phyloP scores from a whole-genome alignment of 768 basidiomycete species.

The Suillus occidentalis region DNA sequence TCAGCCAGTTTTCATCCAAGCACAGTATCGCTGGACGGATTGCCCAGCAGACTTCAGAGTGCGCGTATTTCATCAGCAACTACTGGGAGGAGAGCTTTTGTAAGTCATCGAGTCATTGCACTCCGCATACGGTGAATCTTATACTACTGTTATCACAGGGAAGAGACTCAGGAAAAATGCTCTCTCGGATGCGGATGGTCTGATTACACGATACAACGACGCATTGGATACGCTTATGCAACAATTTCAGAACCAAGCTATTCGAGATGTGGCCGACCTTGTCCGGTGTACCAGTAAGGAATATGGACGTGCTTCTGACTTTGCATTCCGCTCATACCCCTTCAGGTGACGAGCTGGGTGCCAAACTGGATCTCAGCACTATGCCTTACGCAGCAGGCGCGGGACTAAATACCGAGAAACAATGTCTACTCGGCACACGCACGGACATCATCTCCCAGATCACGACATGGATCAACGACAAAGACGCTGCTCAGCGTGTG shows the following conservation, averaged over 20 bases:
- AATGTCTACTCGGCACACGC: constrained; percentile 21
- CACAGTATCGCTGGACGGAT: constrained; percentile 5
- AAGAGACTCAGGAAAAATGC: background rate
- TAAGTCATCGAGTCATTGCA: constrained; percentile 2
- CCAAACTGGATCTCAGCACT: background rate
- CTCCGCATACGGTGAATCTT: background rate
- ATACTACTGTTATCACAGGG: background rate
- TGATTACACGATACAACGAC: background rate
- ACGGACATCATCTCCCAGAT: constrained; percentile 16
- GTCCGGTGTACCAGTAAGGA: background rate
- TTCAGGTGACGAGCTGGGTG: background rate
- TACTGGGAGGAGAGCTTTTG: constrained; percentile 25
- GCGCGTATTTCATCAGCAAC: constrained; percentile 27
- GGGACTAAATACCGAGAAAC: constrained; percentile 4
- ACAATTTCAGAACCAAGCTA: background rate
- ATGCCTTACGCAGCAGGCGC: constrained; percentile 5
- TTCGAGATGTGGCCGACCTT: background rate
- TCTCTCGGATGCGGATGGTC: background rate
- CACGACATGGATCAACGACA: constrained; percentile 14
- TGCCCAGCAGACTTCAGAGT: constrained; percentile 23
- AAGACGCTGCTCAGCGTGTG: constrained; percentile 5
- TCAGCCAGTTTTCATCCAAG: background rate
- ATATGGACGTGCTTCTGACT: background rate
- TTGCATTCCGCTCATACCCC: background rate
- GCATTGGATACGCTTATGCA: constrained; percentile 1